Percentiles rank a stretch among this genome's conserved stretches.
Conservation (phyloP, 2,329 filamentous ascomycete species). For the Cercospora sp. region DNA sequence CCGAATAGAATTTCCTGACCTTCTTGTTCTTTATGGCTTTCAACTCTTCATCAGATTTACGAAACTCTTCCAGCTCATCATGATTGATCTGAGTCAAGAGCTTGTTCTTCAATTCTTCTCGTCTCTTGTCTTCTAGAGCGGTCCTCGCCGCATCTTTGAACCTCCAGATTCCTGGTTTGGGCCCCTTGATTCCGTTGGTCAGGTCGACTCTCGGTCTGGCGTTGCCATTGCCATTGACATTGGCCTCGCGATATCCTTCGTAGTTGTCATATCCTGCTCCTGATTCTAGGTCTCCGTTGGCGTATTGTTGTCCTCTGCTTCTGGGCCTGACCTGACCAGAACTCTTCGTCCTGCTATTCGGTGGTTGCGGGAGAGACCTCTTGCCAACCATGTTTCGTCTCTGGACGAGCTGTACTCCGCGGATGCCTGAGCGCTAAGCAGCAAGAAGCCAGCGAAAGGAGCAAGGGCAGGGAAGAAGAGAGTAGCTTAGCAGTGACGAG, state of each 20-base stretch:
- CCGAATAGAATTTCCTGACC: slow-evolving; percentile 56
- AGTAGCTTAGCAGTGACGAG: neutral
- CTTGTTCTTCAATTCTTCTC: slow-evolving; percentile 52
- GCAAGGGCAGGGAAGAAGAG: neutral
- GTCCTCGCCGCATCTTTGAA: slow-evolving; percentile 53
- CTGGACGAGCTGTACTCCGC: neutral
- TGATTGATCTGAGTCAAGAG: slow-evolving; percentile 51
- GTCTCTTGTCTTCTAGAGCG: slow-evolving; percentile 48
- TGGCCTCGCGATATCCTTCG: slow-evolving; percentile 7
- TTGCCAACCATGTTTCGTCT: slow-evolving; percentile 34
- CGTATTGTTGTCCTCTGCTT: slow-evolving; percentile 11
- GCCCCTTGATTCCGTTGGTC: slow-evolving; percentile 24
- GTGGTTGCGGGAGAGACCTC: slow-evolving; percentile 23
- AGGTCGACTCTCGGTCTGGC: slow-evolving; percentile 8
- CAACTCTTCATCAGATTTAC: slow-evolving; percentile 55
- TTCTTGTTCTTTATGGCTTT: slow-evolving; percentile 56
- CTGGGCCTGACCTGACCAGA: slow-evolving; percentile 10
- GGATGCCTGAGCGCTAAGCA: neutral
- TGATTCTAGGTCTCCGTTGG: slow-evolving; percentile 23
- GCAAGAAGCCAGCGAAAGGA: neutral
- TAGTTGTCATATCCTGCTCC: slow-evolving; percentile 15
- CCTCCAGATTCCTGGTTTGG: slow-evolving; percentile 38
- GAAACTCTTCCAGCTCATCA: slow-evolving; percentile 50
- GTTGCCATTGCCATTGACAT: slow-evolving; percentile 25
- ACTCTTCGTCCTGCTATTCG: slow-evolving; percentile 5